A percentile compares a stretch with the other conserved stretches of the same genome.
Conservation (phyloP, 345 rosid genomes). For the Salix koriyanagi region DNA sequence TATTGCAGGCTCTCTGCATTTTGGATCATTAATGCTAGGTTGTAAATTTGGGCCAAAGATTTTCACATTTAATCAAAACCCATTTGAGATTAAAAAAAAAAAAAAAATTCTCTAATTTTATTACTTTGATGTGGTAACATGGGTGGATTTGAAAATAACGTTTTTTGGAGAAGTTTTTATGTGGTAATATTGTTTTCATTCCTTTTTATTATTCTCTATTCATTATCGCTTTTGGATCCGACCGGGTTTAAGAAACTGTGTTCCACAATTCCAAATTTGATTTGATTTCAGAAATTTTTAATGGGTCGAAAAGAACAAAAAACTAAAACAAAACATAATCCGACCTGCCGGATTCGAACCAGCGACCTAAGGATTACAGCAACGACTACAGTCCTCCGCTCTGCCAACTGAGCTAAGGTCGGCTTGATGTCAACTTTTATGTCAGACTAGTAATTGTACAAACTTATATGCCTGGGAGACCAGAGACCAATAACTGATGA, state of each 20-base stretch:
- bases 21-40: not conserved
- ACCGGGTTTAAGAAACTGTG: too few relatives aligned
- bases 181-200: too few relatives aligned
- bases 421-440: fast-evolving
- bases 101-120: too few relatives aligned
- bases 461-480: fast-evolving
- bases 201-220: too few relatives aligned
- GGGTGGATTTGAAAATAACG: too few relatives aligned
- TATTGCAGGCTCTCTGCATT: not conserved
- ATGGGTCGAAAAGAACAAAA: too few relatives aligned
- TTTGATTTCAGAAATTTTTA: too few relatives aligned
- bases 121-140: too few relatives aligned
- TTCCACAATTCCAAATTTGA: too few relatives aligned
- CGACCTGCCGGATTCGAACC: constrained; percentile 90
- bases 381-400: not conserved
- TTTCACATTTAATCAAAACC: not conserved
- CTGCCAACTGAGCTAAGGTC: not conserved
- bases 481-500: too few relatives aligned
- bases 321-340: not conserved
- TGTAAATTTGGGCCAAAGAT: not conserved
- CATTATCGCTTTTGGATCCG: too few relatives aligned
- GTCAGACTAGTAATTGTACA: fast-evolving
- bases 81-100: not conserved
- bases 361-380: constrained; percentile 64
- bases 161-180: too few relatives aligned